phyloP scores from a whole-genome alignment of 1,284 basidiomycete genomes.

The Coniophora puteana region DNA sequence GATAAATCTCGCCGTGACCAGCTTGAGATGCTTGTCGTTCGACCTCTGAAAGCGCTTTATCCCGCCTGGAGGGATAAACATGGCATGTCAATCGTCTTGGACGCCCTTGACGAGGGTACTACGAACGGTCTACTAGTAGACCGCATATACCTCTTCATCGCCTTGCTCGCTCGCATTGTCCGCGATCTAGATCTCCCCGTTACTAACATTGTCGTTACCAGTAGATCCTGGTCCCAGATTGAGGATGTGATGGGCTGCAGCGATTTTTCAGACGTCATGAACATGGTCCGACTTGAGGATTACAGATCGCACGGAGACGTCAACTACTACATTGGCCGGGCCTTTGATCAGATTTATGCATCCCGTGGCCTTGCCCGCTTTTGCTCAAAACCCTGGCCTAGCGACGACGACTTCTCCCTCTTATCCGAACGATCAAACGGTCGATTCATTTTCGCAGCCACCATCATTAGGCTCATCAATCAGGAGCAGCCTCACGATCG shows the following conservation, averaged over 20 bases:
- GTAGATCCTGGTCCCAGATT: conserved; percentile 15
- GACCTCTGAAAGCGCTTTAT: conserved; percentile 7
- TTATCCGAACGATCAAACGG: conserved; percentile 20
- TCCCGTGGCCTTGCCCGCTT: conserved; percentile 12
- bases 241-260: conserved; percentile 8
- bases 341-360: conserved; percentile 11
- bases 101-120: conserved; percentile 19
- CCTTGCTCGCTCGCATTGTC: conserved; percentile 12
- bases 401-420: conserved; percentile 13
- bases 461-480: conserved; percentile 21
- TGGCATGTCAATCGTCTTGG: no score
- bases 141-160: no score
- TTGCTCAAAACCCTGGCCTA: conserved; percentile 21
- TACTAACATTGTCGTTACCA: conserved; percentile 16
- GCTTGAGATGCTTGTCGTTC: conserved; percentile 13
- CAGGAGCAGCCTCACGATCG: no score
- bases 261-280: conserved; percentile 5
- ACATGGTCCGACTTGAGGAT: conserved; percentile 11
- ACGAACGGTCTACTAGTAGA: no score
- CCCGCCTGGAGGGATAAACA: no score
- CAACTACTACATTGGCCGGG: conserved; percentile 12
- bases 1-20: conserved; percentile 19
- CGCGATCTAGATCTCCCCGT: conserved; percentile 9
- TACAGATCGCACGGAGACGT: conserved; percentile 17
- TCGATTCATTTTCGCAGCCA: conserved; percentile 26